Percentiles rank a stretch among this genome's conserved stretches.
Evolutionary conservation across 768 basidiomycete species (phyloP).

Genomic region (Termitomyces eurrhizus): DNA sequence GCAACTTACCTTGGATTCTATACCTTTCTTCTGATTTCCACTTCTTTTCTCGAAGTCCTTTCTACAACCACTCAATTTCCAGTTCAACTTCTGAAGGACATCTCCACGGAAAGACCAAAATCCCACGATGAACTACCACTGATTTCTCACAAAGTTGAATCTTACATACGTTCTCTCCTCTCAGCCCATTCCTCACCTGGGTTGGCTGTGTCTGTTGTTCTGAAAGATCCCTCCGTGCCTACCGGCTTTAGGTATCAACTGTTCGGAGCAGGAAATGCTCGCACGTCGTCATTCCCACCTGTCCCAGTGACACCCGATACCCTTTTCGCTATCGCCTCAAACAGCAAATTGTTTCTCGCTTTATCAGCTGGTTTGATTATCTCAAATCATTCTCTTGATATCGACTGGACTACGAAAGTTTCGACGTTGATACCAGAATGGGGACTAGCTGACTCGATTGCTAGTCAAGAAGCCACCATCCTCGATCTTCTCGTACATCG

Average conservation of each 20-base stretch:
- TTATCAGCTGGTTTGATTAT: constrained; percentile 36
- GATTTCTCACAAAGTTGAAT: constrained; percentile 7
- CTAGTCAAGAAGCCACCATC: constrained; percentile 28
- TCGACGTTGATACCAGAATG: constrained; percentile 36
- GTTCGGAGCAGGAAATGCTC: constrained; percentile 33
- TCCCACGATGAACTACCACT: background rate
- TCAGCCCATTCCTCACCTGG: constrained; percentile 36
- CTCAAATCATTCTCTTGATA: constrained; percentile 30
- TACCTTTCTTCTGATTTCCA: background rate
- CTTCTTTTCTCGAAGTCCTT: background rate
- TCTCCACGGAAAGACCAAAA: background rate
- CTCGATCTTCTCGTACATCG: constrained; percentile 41
- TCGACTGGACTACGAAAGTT: constrained; percentile 36
- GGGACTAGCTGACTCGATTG: constrained; percentile 34
- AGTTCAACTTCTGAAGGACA: background rate
- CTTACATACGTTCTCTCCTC: constrained; percentile 19
- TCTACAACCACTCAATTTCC: constrained; percentile 2
- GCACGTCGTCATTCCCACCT: constrained; percentile 17
- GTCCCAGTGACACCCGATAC: constrained; percentile 38
- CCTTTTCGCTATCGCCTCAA: constrained; percentile 41
- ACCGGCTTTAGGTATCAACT: constrained; percentile 36
- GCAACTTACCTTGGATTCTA: background rate
- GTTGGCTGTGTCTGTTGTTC: constrained; percentile 35
- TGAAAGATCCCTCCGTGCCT: constrained; percentile 24
- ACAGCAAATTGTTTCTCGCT: constrained; percentile 39